Evolutionary conservation across 2,329 filamentous ascomycete species (phyloP).

Genomic region (Zymoseptoria ardabiliae): DNA sequence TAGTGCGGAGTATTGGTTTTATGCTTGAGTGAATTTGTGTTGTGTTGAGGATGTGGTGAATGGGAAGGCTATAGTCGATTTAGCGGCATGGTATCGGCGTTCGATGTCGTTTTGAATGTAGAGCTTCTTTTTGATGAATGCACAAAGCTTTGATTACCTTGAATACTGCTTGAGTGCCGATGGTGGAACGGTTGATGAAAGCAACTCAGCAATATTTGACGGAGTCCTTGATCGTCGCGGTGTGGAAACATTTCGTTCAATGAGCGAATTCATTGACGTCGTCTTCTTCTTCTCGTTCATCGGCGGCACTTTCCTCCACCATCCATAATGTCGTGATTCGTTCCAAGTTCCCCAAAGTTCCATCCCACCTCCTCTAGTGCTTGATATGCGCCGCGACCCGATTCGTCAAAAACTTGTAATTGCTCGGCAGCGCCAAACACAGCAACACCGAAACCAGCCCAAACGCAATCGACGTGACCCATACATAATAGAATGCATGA

Average conservation of each 20-base stretch:
- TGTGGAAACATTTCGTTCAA: not conserved
- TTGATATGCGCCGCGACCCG: constrained; percentile 7
- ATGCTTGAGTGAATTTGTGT: constrained; percentile 5
- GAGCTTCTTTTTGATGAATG: too few species aligned
- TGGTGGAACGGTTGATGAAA: too few species aligned
- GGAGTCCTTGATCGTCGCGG: not conserved
- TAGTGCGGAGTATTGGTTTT: constrained; percentile 70
- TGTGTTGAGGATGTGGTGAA: not conserved
- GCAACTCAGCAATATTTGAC: not conserved
- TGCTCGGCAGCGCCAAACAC: constrained; percentile 4
- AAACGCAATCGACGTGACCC: constrained; percentile 13
- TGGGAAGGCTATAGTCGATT: not conserved
- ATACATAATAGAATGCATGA: constrained; percentile 13
- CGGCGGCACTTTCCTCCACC: not conserved
- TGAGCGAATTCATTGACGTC: not conserved
- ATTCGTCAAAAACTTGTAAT: constrained; percentile 9
- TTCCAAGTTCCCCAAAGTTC: not conserved
- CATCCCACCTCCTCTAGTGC: not conserved
- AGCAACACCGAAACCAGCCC: constrained; percentile 4
- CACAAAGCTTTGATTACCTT: too few species aligned
- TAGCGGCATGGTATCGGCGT: not conserved
- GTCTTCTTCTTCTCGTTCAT: not conserved
- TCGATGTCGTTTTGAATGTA: too few species aligned
- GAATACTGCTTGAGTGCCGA: too few species aligned
- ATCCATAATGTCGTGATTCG: not conserved